Evolutionary conservation across 2,329 filamentous ascomycete species (phyloP), one percentile per base, ranked within the genome.

Genomic region (Xylariales sp.): DNA sequence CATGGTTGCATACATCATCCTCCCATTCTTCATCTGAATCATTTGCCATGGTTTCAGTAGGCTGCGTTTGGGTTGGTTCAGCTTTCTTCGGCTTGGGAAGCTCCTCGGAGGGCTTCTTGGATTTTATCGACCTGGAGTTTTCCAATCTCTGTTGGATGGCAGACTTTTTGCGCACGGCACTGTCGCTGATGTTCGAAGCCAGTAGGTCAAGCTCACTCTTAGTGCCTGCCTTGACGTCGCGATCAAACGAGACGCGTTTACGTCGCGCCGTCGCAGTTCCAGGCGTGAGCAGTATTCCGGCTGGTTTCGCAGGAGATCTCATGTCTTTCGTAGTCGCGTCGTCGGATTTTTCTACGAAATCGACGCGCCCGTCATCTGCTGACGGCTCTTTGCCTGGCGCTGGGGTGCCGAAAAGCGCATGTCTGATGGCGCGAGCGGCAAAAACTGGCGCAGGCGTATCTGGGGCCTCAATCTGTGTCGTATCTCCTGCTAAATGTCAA

Each of bases 381-480:
- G 63, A 60, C 12, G 65, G 61, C 10, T 36, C 18, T 31, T 24
- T 47, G 15, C 44, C 29, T 11, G 42, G 40, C n/a, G 52, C 54
- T 34, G 78, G 75, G 4, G 76, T 78, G 28, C 80, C 80, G 49
- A 83, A 83, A 31, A 84, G 58, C 18, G 76, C 79, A 48, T 71
- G 78, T 49, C 76, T 81, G 52, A 84, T 65, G 5, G 80, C 80
- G 42, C 80, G 72, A 25, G 79, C 79, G 3, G 79, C 80, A 53
- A 84, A 84, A 0, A 83, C 72, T 2, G 80, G 79, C 0, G 77
- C 80, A 6, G 80, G 80, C 13, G 80, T 84, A 48, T 83, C 79
- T 27, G 79, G 78, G 21, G 67, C 66, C 13, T 83, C 78, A 28
- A 74, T 48, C 43, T 72, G 70, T 1, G 69, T 68, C 51, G 62